phyloP scores from a whole-genome alignment of 2,329 filamentous ascomycete species.

The Aspergillus hiratsukae region DNA sequence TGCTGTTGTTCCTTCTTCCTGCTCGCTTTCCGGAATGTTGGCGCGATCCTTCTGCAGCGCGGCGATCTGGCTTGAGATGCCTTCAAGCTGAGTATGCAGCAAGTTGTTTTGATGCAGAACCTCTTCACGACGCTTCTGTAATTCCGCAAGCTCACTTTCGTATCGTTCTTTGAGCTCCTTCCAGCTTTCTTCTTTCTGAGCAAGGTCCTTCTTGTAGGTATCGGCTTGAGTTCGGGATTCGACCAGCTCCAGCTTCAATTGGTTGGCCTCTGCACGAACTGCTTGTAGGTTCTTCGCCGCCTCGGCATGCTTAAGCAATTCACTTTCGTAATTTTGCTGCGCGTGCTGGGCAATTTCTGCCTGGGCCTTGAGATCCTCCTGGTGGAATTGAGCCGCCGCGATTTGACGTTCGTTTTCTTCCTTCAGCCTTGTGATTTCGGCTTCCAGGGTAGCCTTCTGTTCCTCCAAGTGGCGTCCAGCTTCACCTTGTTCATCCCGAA shows the following conservation, averaged over 20 bases:
- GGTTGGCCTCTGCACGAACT: conserved; percentile 74
- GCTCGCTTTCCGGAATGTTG: conserved; percentile 49
- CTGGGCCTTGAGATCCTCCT: conserved; percentile 87
- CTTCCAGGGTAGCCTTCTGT: conserved; percentile 72
- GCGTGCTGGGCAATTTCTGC: conserved; percentile 89
- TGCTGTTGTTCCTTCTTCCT: conserved; percentile 46
- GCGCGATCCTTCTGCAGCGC: conserved; percentile 72
- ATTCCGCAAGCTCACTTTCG: conserved; percentile 76
- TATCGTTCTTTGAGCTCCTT: conserved; percentile 73
- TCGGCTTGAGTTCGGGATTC: conserved; percentile 76
- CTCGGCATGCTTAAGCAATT: conserved; percentile 91
- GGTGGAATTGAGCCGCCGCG: conserved; percentile 76
- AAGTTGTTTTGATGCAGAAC: conserved; percentile 84
- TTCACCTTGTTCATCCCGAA: conserved; percentile 78
- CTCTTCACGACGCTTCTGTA: conserved; percentile 76
- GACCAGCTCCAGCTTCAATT: conserved; percentile 73
- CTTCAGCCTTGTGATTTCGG: conserved; percentile 74
- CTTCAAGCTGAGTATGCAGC: conserved; percentile 83
- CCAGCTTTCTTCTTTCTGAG: conserved; percentile 84
- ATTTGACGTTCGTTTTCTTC: conserved; percentile 77
- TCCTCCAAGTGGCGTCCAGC: conserved; percentile 67
- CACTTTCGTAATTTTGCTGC: conserved; percentile 91
- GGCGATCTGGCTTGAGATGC: conserved; percentile 72
- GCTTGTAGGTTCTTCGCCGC: conserved; percentile 81
- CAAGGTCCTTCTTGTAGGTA: conserved; percentile 71